A percentile compares a stretch with the other conserved stretches of the same genome.
phyloP scores from a whole-genome alignment of 129 eudicot species.

The Arctium lappa region DNA sequence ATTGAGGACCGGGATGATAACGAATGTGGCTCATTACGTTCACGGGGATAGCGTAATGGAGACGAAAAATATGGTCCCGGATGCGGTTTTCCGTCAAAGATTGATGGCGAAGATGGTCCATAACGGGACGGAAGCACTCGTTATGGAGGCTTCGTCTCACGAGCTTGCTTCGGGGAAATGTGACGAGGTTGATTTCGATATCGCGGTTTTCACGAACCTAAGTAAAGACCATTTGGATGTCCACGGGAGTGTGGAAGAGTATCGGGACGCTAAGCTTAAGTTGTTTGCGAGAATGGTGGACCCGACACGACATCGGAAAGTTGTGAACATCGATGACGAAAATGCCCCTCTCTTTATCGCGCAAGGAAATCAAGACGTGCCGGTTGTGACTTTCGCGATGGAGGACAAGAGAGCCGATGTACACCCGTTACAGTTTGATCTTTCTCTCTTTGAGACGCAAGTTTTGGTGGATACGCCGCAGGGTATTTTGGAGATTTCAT shows the following conservation, averaged over 20 bases:
- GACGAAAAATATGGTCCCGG: constrained; percentile 46
- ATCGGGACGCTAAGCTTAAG: constrained; percentile 61
- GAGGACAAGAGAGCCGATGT: constrained; percentile 88
- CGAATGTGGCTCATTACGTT: constrained; percentile 63
- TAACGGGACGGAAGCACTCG: constrained; percentile 91
- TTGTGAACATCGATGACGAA: constrained; percentile 91
- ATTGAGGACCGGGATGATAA: constrained; percentile 87
- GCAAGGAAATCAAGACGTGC: constrained; percentile 81
- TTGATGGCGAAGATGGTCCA: constrained; percentile 93
- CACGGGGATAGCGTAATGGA: constrained; percentile 88
- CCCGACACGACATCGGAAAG: constrained; percentile 81
- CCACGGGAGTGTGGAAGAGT: constrained; percentile 62
- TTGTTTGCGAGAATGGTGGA: constrained; percentile 84
- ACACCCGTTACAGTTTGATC: constrained; percentile 82
- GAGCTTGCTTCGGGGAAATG: constrained; percentile 72
- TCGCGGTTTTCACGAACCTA: constrained; percentile 79
- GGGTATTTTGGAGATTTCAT: constrained; percentile 93
- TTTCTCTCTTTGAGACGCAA: constrained; percentile 92
- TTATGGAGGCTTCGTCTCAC: constrained; percentile 84
- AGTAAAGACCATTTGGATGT: constrained; percentile 59
- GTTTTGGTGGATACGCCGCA: constrained; percentile 94
- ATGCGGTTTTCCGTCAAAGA: constrained; percentile 80
- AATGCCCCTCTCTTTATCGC: constrained; percentile 71
- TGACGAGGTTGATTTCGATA: constrained; percentile 88
- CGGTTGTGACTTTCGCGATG: constrained; percentile 85